Conservation (phyloP, 495 filamentous ascomycete species). For the Aspergillus incahuasiensis region DNA sequence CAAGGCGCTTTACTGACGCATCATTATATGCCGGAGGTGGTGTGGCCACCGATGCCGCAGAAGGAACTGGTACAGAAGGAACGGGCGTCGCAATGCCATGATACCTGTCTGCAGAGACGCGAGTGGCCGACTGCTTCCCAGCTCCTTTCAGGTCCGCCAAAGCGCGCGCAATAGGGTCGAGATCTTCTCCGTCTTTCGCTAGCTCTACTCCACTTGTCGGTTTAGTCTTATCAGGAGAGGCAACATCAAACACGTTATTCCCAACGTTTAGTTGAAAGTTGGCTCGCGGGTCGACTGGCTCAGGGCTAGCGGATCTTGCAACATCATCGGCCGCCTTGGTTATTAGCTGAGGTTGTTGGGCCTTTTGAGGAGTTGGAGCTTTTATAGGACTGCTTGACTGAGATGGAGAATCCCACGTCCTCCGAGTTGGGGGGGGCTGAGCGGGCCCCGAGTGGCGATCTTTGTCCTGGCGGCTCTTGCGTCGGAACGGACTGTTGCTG, state of each 20-base stretch:
- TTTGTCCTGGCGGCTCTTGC: constrained; percentile 86
- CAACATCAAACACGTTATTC: constrained; percentile 93
- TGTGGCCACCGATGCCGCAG: constrained; percentile 43
- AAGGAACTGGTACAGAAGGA: constrained; percentile 56
- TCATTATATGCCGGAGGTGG: constrained; percentile 80
- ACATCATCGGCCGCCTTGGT: constrained; percentile 14
- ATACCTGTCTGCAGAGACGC: constrained; percentile 89
- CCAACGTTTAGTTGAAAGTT: constrained; percentile 95
- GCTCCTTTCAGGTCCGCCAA: constrained; percentile 89
- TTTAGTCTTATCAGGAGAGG: constrained; percentile 62
- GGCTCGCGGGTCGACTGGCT: constrained; percentile 88
- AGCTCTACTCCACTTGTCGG: constrained; percentile 32
- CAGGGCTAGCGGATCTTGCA: constrained; percentile 57
- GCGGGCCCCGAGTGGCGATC: constrained; percentile 46
- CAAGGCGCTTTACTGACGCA: constrained; percentile 68
- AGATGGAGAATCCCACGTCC: constrained; percentile 37
- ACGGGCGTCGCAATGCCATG: constrained; percentile 84
- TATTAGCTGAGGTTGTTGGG: constrained; percentile 10
- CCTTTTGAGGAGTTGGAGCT: constrained; percentile 13
- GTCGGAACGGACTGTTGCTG: constrained; percentile 88
- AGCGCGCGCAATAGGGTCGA: constrained; percentile 88
- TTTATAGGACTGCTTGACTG: constrained; percentile 34
- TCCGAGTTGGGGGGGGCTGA: constrained; percentile 29
- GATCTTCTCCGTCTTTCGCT: constrained; percentile 40
- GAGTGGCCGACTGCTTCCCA: constrained; percentile 66